These are phyloP conservation scores for Triglochin maritima DNA, from an alignment of 106 monocot genomes.

Conservation along the genomic window DNA sequence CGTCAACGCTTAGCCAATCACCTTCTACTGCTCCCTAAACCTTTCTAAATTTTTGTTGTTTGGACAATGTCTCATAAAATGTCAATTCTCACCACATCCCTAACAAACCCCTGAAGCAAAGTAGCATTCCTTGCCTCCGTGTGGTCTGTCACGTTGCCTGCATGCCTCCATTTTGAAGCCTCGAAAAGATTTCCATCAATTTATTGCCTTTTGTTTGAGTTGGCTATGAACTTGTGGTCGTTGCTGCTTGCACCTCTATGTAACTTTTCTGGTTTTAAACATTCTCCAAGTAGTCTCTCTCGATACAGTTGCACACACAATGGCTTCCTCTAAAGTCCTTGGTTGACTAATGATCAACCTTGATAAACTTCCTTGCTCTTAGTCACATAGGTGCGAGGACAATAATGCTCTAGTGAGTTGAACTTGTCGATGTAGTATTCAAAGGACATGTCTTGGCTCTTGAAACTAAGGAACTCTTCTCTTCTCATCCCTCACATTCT, in stretches of 20 bases:
- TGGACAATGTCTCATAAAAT: neutral
- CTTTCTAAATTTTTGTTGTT: neutral
- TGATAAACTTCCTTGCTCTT: neutral
- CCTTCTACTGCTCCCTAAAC: too few relatives aligned
- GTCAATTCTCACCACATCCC: neutral
- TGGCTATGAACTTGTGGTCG: neutral
- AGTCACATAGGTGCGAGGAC: neutral
- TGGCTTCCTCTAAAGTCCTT: neutral
- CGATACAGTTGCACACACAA: neutral
- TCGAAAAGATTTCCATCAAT: neutral
- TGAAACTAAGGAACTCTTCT: neutral
- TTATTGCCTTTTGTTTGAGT: neutral
- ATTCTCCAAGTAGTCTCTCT: neutral
- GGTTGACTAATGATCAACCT: neutral
- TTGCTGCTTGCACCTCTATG: neutral
- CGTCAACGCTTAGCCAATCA: neutral
- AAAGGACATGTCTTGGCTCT: neutral
- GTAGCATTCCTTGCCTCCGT: neutral
- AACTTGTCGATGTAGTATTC: neutral
- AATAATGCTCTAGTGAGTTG: neutral
- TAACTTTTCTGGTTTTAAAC: neutral
- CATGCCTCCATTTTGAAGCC: neutral
- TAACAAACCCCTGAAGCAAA: neutral
- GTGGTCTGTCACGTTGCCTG: neutral
- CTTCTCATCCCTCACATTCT: neutral